Percentiles rank a stretch among this genome's conserved stretches.
These are phyloP conservation scores for Colletotrichum sp. DNA, from an alignment of 2,329 filamentous ascomycete species.

Conservation along the genomic window DNA sequence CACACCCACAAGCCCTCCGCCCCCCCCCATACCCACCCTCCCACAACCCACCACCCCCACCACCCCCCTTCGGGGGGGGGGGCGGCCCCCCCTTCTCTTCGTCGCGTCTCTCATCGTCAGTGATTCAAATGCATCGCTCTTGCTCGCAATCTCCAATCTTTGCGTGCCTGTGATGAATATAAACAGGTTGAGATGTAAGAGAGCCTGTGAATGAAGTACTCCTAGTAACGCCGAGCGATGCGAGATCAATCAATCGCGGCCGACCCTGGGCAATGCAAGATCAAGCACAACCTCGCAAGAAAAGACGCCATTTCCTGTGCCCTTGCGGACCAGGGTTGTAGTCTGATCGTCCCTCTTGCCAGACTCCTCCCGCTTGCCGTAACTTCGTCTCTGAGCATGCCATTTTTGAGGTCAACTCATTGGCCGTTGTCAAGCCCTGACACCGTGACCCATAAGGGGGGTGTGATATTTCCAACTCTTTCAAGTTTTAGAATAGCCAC, in stretches of 20 bases:
- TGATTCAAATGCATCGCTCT: background rate
- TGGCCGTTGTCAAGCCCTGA: background rate
- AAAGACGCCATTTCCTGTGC: background rate
- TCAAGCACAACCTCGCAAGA: background rate
- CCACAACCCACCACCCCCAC: no score
- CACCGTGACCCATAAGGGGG: background rate
- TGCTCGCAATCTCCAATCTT: background rate
- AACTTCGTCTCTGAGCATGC: background rate
- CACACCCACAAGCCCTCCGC: no score
- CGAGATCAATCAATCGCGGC: background rate
- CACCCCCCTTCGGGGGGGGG: no score
- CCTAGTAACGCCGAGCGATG: slow-evolving; percentile 7
- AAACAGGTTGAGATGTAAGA: background rate
- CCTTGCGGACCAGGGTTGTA: background rate
- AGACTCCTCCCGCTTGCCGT: background rate
- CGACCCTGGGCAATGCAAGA: background rate
- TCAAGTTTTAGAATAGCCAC: slow-evolving; percentile 74
- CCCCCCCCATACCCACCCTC: no score
- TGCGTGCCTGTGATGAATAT: background rate
- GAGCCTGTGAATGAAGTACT: background rate
- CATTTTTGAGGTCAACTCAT: background rate
- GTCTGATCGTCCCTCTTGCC: background rate
- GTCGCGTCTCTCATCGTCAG: background rate
- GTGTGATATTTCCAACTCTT: background rate
- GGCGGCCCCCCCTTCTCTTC: background rate